phyloP scores from a whole-genome alignment of 768 basidiomycete genomes.

The Russula griseocarnosa region DNA sequence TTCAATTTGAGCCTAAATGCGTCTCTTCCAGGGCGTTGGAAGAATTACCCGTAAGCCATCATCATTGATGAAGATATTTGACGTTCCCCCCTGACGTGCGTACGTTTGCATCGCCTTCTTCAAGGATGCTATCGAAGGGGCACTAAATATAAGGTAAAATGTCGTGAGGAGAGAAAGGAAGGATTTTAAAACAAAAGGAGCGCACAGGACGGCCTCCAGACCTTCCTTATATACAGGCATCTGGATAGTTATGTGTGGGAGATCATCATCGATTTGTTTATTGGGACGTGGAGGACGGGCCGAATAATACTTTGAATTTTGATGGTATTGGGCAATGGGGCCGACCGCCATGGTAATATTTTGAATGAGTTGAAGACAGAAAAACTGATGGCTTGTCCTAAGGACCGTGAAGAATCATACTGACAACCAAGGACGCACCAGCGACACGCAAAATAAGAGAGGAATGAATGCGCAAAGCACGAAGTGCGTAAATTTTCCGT shows the following conservation, averaged over 20 bases:
- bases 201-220: slow-evolving; percentile 49
- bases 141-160: slow-evolving; percentile 28
- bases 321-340: slow-evolving; percentile 49
- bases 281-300: slow-evolving; percentile 43
- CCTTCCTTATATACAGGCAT: slow-evolving; percentile 59
- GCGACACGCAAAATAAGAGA: slow-evolving; percentile 44
- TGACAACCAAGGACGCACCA: slow-evolving; percentile 33
- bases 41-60: slow-evolving; percentile 50
- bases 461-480: slow-evolving; percentile 43
- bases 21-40: background rate
- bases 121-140: slow-evolving; percentile 50
- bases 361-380: slow-evolving; percentile 43
- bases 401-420: too few relatives aligned
- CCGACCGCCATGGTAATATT: slow-evolving; percentile 45
- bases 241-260: slow-evolving; percentile 51
- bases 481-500: slow-evolving; percentile 43
- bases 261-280: slow-evolving; percentile 42
- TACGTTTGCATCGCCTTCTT: slow-evolving; percentile 62
- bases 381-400: slow-evolving; percentile 31
- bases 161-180: background rate
- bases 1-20: background rate
- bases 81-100: slow-evolving; percentile 60
- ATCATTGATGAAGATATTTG: slow-evolving; percentile 56
- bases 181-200: slow-evolving; percentile 15
- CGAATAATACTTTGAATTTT: slow-evolving; percentile 55